These are phyloP conservation scores for Neofusicoccum cordaticola DNA, from an alignment of 2,329 filamentous ascomycete genomes.

Conservation along the genomic window DNA sequence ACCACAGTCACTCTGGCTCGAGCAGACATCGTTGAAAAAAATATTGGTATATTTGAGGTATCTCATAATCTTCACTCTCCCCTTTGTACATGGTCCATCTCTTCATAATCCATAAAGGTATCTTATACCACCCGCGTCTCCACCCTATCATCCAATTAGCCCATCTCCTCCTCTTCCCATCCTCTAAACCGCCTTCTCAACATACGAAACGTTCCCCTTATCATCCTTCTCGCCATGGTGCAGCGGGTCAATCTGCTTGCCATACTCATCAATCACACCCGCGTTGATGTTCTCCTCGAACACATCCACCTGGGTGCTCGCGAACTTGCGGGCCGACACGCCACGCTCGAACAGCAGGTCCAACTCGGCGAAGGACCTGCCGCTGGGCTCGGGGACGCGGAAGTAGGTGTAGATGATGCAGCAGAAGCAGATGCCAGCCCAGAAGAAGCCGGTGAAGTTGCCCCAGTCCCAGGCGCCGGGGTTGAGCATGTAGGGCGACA, in stretches of 20 bases:
- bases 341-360: constrained; percentile 78
- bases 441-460: constrained; percentile 86
- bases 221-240: background rate
- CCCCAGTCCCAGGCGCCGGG: constrained; percentile 82
- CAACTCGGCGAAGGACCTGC: constrained; percentile 80
- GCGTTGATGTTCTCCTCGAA: constrained; percentile 39
- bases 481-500: constrained; percentile 93
- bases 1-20: too few relatives aligned
- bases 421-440: constrained; percentile 75
- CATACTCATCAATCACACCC: constrained; percentile 32
- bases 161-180: background rate
- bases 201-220: background rate
- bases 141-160: background rate
- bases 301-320: constrained; percentile 54
- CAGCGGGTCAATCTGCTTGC: constrained; percentile 5
- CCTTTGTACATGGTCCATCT: background rate
- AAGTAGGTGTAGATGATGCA: constrained; percentile 82
- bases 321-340: constrained; percentile 71
- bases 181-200: background rate
- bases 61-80: background rate
- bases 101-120: background rate
- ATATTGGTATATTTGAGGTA: background rate
- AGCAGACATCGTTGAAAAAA: too few relatives aligned
- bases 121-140: background rate
- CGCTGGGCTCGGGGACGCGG: constrained; percentile 74